Evolutionary conservation across 257 asterid species (phyloP).

Genomic region (Primulina tabacum): DNA sequence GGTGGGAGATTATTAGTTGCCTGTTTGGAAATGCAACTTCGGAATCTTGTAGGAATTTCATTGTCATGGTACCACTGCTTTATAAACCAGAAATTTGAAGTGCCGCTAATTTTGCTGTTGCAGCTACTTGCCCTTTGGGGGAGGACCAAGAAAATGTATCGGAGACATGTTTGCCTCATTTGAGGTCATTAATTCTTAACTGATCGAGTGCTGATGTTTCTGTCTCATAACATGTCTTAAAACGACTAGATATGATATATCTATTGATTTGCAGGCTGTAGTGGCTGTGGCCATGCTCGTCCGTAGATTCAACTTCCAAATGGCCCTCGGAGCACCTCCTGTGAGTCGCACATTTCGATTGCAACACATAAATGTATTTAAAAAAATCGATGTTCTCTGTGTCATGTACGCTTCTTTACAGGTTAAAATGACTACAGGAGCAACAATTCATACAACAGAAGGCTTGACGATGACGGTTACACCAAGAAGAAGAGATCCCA

Average conservation of each 20-base stretch:
- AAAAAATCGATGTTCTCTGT: background rate
- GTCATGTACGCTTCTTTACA: slow-evolving; percentile 28
- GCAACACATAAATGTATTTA: background rate
- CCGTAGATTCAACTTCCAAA: slow-evolving; percentile 77
- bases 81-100: background rate
- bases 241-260: slow-evolving; percentile 8
- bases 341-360: slow-evolving; percentile 45
- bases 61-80: background rate
- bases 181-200: slow-evolving; percentile 56
- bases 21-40: background rate
- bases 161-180: slow-evolving; percentile 97
- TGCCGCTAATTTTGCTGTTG: slow-evolving; percentile 25
- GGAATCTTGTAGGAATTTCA: background rate
- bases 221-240: slow-evolving; percentile 6
- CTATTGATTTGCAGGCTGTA: slow-evolving; percentile 43
- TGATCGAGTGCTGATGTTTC: slow-evolving; percentile 11
- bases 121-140: slow-evolving; percentile 98
- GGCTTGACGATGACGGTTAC: slow-evolving; percentile 90
- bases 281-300: slow-evolving; percentile 93
- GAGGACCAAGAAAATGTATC: slow-evolving; percentile 97
- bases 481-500: slow-evolving; percentile 55
- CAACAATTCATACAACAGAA: slow-evolving; percentile 92
- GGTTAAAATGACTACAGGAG: slow-evolving; percentile 98
- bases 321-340: slow-evolving; percentile 93
- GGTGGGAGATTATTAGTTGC: background rate